Conservation (phyloP, 768 basidiomycete genomes). For the Termitomyces bulborhizus region DNA sequence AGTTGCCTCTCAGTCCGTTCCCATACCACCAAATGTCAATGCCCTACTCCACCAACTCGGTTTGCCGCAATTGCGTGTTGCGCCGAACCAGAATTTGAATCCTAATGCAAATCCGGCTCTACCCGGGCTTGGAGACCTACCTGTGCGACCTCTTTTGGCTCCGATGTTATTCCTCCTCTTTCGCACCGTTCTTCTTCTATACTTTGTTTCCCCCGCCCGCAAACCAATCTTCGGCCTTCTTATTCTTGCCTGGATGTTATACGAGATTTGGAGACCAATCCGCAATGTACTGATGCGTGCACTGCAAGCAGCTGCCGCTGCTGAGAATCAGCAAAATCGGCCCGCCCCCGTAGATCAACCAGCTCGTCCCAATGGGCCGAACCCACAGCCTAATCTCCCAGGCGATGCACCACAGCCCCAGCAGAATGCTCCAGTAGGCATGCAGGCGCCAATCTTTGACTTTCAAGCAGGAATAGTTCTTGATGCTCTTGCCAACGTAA, state of each 20-base stretch:
- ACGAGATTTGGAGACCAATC: conserved; percentile 71
- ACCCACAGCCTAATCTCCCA: conserved; percentile 11
- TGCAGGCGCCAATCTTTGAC: conserved; percentile 17
- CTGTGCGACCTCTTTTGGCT: conserved; percentile 60
- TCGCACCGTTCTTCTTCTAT: conserved; percentile 62
- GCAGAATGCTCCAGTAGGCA: conserved; percentile 15
- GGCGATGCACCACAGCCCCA: conserved; percentile 13
- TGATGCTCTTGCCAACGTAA: conserved; percentile 50
- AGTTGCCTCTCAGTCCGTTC: conserved; percentile 21
- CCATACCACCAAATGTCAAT: conserved; percentile 49
- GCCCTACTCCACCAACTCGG: conserved; percentile 60
- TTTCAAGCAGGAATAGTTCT: conserved; percentile 31
- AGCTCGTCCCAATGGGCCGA: conserved; percentile 4
- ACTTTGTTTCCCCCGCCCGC: conserved; percentile 71
- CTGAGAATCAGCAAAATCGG: conserved; percentile 21
- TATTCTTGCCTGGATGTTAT: conserved; percentile 63
- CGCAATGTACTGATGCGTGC: conserved; percentile 37
- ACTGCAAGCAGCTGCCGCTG: conserved; percentile 28
- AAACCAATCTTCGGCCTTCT: conserved; percentile 66
- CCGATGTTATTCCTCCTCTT: conserved; percentile 63
- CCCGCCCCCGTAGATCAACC: conserved; percentile 8
- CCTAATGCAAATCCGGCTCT: conserved; percentile 28
- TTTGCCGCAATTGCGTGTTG: conserved; percentile 43
- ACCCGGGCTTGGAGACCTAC: conserved; percentile 49
- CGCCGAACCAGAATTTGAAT: conserved; percentile 24